Conservation (phyloP, 306 rosid species). For the Quercus alba region DNA sequence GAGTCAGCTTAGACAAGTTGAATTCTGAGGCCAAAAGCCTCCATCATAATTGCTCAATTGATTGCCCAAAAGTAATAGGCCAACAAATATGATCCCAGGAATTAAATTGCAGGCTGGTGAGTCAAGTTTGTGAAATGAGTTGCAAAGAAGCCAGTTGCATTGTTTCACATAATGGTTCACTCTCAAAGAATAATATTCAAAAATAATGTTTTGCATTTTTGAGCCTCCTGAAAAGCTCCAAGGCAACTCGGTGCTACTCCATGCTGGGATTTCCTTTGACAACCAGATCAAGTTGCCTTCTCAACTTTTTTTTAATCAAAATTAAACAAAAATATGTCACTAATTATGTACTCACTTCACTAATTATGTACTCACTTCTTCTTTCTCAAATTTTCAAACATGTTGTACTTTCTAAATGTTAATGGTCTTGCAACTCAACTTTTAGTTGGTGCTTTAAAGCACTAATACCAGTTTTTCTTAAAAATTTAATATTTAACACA, state of each 20-base stretch:
- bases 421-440: too few relatives aligned
- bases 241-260: neutral
- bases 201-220: neutral
- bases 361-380: too few relatives aligned
- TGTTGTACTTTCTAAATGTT: too few relatives aligned
- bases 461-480: too few relatives aligned
- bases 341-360: too few relatives aligned
- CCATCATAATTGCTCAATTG: neutral
- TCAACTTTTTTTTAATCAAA: too few relatives aligned
- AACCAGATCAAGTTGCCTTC: neutral
- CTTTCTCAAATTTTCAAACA: too few relatives aligned
- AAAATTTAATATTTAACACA: too few relatives aligned
- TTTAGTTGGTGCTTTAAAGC: too few relatives aligned
- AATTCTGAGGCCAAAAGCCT: too few relatives aligned
- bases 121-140: constrained; percentile 17
- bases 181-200: neutral
- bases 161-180: neutral
- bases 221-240: constrained; percentile 5
- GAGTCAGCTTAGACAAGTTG: neutral
- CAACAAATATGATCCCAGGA: constrained; percentile 4
- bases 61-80: neutral
- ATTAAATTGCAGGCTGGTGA: constrained; percentile 4
- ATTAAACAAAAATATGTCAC: too few relatives aligned
- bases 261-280: neutral
- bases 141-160: constrained; percentile 8